A percentile compares a stretch with the other conserved stretches of the same genome.
phyloP scores from a whole-genome alignment of 768 basidiomycete species.

The Agrocybe chaxingu region DNA sequence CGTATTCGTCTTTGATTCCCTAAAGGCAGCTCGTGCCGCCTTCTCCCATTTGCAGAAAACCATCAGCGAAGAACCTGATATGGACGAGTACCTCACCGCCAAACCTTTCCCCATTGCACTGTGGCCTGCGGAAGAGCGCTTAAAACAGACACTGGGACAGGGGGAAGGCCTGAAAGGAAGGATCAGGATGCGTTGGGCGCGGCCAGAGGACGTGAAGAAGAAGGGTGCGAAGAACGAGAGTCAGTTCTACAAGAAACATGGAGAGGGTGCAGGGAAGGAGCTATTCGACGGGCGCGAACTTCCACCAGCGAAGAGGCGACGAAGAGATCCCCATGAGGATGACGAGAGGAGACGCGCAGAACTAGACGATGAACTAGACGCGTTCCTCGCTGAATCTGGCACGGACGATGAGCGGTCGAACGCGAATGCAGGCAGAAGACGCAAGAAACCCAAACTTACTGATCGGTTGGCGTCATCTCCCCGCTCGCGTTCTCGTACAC shows the following conservation, averaged over 20 bases:
- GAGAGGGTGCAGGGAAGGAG: slow-evolving; percentile 57
- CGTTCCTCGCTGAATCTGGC: slow-evolving; percentile 54
- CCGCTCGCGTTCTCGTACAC: no score
- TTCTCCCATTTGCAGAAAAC: slow-evolving; percentile 51
- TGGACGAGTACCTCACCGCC: slow-evolving; percentile 57
- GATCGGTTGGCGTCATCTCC: no score
- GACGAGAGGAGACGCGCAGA: slow-evolving; percentile 33
- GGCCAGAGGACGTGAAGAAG: slow-evolving; percentile 70
- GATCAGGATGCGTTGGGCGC: slow-evolving; percentile 78
- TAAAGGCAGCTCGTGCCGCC: slow-evolving; percentile 48
- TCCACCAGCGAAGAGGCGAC: slow-evolving; percentile 32
- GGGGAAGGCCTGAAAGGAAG: slow-evolving; percentile 64
- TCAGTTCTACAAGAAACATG: slow-evolving; percentile 78
- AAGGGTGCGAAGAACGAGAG: slow-evolving; percentile 70
- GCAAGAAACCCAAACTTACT: neutral
- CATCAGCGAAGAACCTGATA: slow-evolving; percentile 47
- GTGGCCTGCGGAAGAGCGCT: slow-evolving; percentile 80
- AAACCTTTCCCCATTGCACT: slow-evolving; percentile 68
- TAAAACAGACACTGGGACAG: slow-evolving; percentile 67
- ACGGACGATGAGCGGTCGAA: slow-evolving; percentile 22
- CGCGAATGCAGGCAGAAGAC: neutral
- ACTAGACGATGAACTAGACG: slow-evolving; percentile 69
- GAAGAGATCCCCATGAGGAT: slow-evolving; percentile 34
- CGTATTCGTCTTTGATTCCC: slow-evolving; percentile 69
- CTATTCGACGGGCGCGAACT: slow-evolving; percentile 33